These are phyloP conservation scores for Lentinula lateritia DNA, from an alignment of 768 basidiomycete species.

Conservation along the genomic window DNA sequence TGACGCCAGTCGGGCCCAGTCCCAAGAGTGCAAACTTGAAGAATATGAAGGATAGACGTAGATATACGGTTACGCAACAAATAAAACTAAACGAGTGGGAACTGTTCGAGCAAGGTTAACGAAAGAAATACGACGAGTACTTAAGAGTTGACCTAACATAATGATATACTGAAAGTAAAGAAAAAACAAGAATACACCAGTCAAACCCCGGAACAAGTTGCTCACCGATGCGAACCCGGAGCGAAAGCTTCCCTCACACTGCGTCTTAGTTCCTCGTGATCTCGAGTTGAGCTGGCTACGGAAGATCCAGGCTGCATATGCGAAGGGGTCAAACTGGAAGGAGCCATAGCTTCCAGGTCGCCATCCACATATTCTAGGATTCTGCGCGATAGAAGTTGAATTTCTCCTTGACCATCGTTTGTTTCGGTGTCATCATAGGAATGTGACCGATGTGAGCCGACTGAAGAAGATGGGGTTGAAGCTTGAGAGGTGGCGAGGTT, in stretches of 20 bases:
- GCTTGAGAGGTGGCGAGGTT: constrained; percentile 71
- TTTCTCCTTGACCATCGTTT: constrained; percentile 88
- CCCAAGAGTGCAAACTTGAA: background rate
- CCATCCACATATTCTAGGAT: constrained; percentile 86
- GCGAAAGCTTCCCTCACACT: constrained; percentile 81
- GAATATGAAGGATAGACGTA: background rate
- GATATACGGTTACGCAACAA: constrained; percentile 14
- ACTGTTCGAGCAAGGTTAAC: constrained; percentile 7
- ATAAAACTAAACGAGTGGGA: constrained; percentile 5
- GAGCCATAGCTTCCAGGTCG: constrained; percentile 53
- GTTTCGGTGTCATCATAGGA: constrained; percentile 81
- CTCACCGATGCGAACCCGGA: constrained; percentile 52
- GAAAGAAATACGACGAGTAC: constrained; percentile 10
- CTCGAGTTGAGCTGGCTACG: constrained; percentile 54
- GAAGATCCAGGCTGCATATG: constrained; percentile 70
- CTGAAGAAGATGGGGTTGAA: constrained; percentile 64
- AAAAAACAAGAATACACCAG: constrained; percentile 7
- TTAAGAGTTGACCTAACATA: background rate
- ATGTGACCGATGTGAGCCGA: constrained; percentile 69
- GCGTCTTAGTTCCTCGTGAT: constrained; percentile 76
- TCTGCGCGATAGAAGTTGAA: constrained; percentile 75
- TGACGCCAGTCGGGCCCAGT: background rate
- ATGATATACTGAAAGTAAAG: background rate
- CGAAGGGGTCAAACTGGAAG: constrained; percentile 58
- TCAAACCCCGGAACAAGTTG: constrained; percentile 1